phyloP scores from a whole-genome alignment of 1,139 yeast genomes.

The Barnettozyma hawaiiensis region DNA sequence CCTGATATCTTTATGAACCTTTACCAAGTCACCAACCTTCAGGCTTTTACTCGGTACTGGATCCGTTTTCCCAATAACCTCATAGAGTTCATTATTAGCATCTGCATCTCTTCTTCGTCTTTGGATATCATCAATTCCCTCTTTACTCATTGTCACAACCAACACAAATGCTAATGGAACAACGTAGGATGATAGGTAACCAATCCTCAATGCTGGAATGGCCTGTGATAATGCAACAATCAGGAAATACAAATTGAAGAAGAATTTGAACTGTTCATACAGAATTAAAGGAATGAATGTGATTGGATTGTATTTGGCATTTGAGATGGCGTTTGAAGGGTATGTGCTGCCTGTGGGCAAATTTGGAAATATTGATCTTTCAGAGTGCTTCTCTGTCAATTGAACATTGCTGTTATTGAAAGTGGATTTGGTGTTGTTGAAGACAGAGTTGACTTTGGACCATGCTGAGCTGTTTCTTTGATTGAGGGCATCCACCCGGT shows the following conservation, averaged over 20 bases:
- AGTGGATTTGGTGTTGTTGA: conserved; percentile 6
- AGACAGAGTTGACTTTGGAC: conserved; percentile 9
- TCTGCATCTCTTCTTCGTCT: conserved; percentile 87
- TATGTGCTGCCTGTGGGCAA: conserved; percentile 36
- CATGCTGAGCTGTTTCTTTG: conserved; percentile 8
- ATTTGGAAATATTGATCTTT: conserved; percentile 37
- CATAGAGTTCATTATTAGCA: conserved; percentile 78
- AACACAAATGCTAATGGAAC: conserved; percentile 93
- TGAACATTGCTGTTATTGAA: conserved; percentile 22
- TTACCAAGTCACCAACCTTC: conserved; percentile 83
- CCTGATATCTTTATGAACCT: conserved; percentile 73
- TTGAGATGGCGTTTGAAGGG: conserved; percentile 81
- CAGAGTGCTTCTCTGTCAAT: conserved; percentile 30
- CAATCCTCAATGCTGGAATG: conserved; percentile 87
- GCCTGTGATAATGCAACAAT: conserved; percentile 92
- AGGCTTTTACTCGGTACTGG: conserved; percentile 58
- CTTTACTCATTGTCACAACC: conserved; percentile 89
- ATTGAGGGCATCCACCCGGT: not conserved
- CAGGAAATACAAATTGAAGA: conserved; percentile 87
- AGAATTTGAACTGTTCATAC: conserved; percentile 94
- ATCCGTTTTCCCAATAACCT: conserved; percentile 51
- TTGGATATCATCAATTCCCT: conserved; percentile 89
- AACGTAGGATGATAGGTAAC: conserved; percentile 85
- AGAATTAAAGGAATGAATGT: conserved; percentile 85
- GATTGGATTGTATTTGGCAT: conserved; percentile 88